phyloP scores from a whole-genome alignment of 139 green algal species.

The Chlamydomonas schloesseri region DNA sequence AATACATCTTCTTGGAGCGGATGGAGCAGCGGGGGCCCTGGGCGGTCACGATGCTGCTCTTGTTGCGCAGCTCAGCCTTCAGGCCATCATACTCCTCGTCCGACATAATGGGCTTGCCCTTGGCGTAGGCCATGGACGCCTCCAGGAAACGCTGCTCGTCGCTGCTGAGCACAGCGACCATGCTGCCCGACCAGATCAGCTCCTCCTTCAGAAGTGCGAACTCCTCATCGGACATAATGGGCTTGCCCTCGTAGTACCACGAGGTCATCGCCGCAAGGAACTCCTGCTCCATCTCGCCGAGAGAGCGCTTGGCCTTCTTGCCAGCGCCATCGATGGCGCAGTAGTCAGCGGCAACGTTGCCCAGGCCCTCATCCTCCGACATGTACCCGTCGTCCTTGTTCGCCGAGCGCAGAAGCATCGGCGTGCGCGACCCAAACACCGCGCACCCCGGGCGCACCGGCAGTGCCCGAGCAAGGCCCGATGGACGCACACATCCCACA shows the following conservation, averaged over 20 bases:
- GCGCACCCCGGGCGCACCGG: neutral
- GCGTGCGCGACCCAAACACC: slow-evolving; percentile 22
- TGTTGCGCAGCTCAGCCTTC: slow-evolving; percentile 73
- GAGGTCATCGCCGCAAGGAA: slow-evolving; percentile 83
- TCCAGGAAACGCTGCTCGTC: slow-evolving; percentile 92
- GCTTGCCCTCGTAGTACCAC: slow-evolving; percentile 78
- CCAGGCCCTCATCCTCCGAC: slow-evolving; percentile 41
- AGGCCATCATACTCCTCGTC: slow-evolving; percentile 91
- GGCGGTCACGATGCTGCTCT: slow-evolving; percentile 67
- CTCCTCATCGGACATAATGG: slow-evolving; percentile 85
- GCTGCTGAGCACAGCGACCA: slow-evolving; percentile 71
- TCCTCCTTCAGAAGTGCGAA: slow-evolving; percentile 91
- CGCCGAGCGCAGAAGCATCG: neutral
- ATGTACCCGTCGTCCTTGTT: neutral
- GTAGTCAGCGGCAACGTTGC: slow-evolving; percentile 57
- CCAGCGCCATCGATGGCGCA: slow-evolving; percentile 64
- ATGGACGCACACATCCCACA: neutral
- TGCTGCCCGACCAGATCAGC: slow-evolving; percentile 87
- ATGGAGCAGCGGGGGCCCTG: slow-evolving; percentile 66
- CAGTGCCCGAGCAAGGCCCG: neutral
- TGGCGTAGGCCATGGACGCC: slow-evolving; percentile 74
- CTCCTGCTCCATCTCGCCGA: slow-evolving; percentile 90
- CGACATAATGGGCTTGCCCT: slow-evolving; percentile 81
- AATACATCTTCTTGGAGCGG: slow-evolving; percentile 82
- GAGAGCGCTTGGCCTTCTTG: slow-evolving; percentile 60